These are phyloP conservation scores for Hypoxylon perforatum DNA, from an alignment of 495 filamentous ascomycete species.

Conservation along the genomic window DNA sequence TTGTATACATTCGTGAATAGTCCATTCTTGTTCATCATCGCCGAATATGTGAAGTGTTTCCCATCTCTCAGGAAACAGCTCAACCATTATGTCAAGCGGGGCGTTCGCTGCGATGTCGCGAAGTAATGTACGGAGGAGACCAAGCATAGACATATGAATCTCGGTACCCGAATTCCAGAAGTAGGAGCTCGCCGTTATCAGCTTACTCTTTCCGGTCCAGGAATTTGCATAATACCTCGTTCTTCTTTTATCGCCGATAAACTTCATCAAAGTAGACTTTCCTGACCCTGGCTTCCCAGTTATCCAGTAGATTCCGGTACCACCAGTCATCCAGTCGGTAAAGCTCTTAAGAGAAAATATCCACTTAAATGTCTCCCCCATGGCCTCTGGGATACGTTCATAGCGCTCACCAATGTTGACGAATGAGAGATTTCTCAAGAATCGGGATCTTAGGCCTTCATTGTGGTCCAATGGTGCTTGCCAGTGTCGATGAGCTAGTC, in stretches of 20 bases:
- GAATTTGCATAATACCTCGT: background rate
- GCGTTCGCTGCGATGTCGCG: constrained; percentile 5
- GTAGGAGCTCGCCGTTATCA: background rate
- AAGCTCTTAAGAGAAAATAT: too few relatives aligned
- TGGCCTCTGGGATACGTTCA: too few relatives aligned
- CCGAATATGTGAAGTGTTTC: constrained; percentile 19
- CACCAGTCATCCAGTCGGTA: too few relatives aligned
- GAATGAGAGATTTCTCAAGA: too few relatives aligned
- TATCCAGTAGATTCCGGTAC: too few relatives aligned
- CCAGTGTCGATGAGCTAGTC: too few relatives aligned
- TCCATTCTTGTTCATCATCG: background rate
- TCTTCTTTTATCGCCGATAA: background rate
- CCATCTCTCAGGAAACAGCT: constrained; percentile 34
- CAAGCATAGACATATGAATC: constrained; percentile 35
- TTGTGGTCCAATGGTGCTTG: too few relatives aligned
- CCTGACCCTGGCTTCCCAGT: background rate
- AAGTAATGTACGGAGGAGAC: constrained; percentile 32
- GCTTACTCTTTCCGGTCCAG: background rate
- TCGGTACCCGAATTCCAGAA: constrained; percentile 8
- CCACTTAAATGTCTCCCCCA: too few relatives aligned
- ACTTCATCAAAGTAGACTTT: constrained; percentile 10
- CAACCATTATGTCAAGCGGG: too few relatives aligned
- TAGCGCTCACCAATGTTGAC: too few relatives aligned
- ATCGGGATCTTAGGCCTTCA: too few relatives aligned
- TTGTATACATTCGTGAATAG: too few relatives aligned